Evolutionary conservation across 2,329 filamentous ascomycete species (phyloP).

Genomic region (Clarireedia monteithiana): DNA sequence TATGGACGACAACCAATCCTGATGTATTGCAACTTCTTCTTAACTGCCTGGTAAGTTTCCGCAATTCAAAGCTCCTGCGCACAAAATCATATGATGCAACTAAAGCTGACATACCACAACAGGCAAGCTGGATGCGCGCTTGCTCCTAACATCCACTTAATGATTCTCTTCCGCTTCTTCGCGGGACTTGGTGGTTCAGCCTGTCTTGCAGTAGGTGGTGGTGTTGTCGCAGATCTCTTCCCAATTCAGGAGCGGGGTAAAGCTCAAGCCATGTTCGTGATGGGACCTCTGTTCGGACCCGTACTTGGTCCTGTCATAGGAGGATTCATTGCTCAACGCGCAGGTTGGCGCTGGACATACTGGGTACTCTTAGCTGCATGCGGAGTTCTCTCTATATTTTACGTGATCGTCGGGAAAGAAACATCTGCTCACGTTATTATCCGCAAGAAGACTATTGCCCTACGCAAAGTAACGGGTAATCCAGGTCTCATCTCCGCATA

Average conservation of each 20-base stretch:
- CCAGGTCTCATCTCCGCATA: constrained; percentile 39
- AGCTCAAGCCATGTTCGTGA: constrained; percentile 44
- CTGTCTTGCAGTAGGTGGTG: constrained; percentile 48
- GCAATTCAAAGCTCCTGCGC: constrained; percentile 30
- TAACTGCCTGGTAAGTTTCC: constrained; percentile 32
- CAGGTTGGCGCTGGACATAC: constrained; percentile 30
- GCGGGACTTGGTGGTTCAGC: constrained; percentile 38
- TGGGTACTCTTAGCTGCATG: constrained; percentile 5
- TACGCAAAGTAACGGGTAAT: not conserved
- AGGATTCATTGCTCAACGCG: constrained; percentile 30
- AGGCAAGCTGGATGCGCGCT: constrained; percentile 36
- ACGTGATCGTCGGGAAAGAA: constrained; percentile 35
- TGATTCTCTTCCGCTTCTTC: constrained; percentile 53
- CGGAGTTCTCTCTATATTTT: constrained; percentile 29
- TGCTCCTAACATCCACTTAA: constrained; percentile 36
- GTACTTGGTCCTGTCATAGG: constrained; percentile 24
- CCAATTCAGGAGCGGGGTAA: constrained; percentile 46
- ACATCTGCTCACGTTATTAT: constrained; percentile 31
- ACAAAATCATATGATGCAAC: constrained; percentile 3
- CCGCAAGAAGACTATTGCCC: not conserved
- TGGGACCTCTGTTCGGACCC: constrained; percentile 35
- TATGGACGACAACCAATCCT: constrained; percentile 54
- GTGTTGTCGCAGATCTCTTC: constrained; percentile 59
- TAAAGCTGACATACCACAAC: not conserved
- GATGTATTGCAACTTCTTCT: constrained; percentile 31